Conservation (phyloP, 2,329 filamentous ascomycete species). For the Coniochaeta sp. region DNA sequence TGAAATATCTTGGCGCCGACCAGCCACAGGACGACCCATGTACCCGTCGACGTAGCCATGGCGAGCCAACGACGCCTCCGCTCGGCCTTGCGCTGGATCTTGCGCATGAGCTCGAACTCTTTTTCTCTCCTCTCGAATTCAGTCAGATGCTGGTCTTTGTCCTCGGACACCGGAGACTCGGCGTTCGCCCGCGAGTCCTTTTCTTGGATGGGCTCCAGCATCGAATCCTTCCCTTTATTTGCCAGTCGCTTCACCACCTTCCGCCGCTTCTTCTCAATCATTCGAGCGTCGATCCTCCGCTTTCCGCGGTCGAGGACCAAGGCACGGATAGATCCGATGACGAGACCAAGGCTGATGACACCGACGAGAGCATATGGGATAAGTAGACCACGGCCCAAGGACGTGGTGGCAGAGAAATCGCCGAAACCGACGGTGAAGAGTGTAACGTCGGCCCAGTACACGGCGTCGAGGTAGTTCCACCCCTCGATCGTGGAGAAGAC, state of each 20-base stretch:
- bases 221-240: conserved; percentile 33
- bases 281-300: conserved; percentile 45
- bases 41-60: conserved; percentile 58
- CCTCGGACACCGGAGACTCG: conserved; percentile 9
- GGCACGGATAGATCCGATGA: conserved; percentile 71
- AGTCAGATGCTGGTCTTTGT: conserved; percentile 18
- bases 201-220: conserved; percentile 42
- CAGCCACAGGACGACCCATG: conserved; percentile 73
- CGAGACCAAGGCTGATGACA: conserved; percentile 76
- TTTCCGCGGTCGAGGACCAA: conserved; percentile 53
- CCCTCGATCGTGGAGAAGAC: conserved; percentile 67
- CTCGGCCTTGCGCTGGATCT: conserved; percentile 62
- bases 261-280: conserved; percentile 53
- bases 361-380: conserved; percentile 81
- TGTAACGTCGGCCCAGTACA: conserved; percentile 74
- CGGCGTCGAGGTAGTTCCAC: conserved; percentile 70
- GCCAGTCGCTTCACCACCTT: conserved; percentile 37
- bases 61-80: conserved; percentile 67
- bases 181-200: conserved; percentile 12
- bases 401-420: conserved; percentile 40
- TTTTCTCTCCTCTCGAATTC: conserved; percentile 58
- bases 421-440: conserved; percentile 59
- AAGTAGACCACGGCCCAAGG: conserved; percentile 61
- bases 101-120: conserved; percentile 75
- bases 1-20: conserved; percentile 71